phyloP scores from a whole-genome alignment of 2,329 filamentous ascomycete species.

The Epicoccum nigrum region DNA sequence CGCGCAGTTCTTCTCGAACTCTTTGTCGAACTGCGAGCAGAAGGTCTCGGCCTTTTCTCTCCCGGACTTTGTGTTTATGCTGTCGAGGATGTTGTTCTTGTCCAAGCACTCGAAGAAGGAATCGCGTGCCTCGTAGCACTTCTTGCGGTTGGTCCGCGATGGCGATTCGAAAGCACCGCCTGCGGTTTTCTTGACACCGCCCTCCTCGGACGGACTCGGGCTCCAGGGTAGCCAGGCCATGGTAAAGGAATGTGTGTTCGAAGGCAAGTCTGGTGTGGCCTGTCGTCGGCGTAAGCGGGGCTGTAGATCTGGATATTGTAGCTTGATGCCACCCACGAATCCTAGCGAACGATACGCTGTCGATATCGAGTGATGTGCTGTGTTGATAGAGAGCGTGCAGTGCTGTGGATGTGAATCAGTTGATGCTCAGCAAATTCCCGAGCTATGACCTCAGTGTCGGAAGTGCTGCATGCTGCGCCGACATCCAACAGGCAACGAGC shows the following conservation, averaged over 20 bases:
- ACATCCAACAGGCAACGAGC: slow-evolving; percentile 26
- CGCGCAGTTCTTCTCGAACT: slow-evolving; percentile 86
- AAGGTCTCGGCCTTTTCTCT: slow-evolving; percentile 55
- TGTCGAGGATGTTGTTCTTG: slow-evolving; percentile 78
- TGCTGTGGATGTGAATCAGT: slow-evolving; percentile 15
- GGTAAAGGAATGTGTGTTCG: slow-evolving; percentile 18
- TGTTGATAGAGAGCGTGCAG: neutral
- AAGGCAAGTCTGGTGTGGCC: slow-evolving; percentile 9
- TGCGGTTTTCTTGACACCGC: slow-evolving; percentile 51
- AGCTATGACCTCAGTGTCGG: slow-evolving; percentile 23
- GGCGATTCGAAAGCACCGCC: slow-evolving; percentile 73
- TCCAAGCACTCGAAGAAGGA: slow-evolving; percentile 88
- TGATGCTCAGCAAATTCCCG: slow-evolving; percentile 26
- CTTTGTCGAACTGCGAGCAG: slow-evolving; percentile 65
- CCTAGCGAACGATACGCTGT: neutral
- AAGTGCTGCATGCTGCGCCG: slow-evolving; percentile 20
- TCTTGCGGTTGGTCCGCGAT: slow-evolving; percentile 78
- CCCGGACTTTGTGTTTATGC: slow-evolving; percentile 63
- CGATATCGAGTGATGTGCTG: neutral
- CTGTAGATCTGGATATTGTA: neutral
- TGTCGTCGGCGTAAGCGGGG: slow-evolving; percentile 13
- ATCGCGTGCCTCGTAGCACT: slow-evolving; percentile 91
- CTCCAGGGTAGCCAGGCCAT: slow-evolving; percentile 62
- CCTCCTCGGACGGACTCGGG: slow-evolving; percentile 48
- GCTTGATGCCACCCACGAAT: neutral